Percentiles rank a stretch among this genome's conserved stretches.
These are phyloP conservation scores for Trypanosoma platydactyli DNA, from an alignment of 208 protist species.

Conservation along the genomic window DNA sequence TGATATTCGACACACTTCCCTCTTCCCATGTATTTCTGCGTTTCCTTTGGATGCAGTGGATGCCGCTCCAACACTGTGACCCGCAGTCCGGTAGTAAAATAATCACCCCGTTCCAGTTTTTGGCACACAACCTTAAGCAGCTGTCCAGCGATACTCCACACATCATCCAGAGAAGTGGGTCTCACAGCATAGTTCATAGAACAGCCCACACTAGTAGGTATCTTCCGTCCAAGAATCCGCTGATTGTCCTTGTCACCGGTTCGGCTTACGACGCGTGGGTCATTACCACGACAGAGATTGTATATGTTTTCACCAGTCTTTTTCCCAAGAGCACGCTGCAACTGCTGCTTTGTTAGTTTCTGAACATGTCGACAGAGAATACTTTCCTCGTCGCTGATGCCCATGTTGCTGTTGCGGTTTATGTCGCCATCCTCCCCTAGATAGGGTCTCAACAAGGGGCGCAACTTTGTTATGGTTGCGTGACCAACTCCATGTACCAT, in stretches of 20 bases:
- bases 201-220: slow-evolving; percentile 65
- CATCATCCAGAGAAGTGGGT: slow-evolving; percentile 50
- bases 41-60: slow-evolving; percentile 70
- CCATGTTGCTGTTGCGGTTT: neutral
- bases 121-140: slow-evolving; percentile 67
- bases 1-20: slow-evolving; percentile 83
- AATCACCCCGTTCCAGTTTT: slow-evolving; percentile 63
- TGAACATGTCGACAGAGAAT: slow-evolving; percentile 73
- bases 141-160: slow-evolving; percentile 63
- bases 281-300: slow-evolving; percentile 61
- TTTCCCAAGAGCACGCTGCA: slow-evolving; percentile 61
- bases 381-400: slow-evolving; percentile 21
- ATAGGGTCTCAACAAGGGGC: slow-evolving; percentile 31
- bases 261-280: slow-evolving; percentile 65
- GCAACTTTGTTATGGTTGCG: slow-evolving; percentile 61
- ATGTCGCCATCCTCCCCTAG: neutral
- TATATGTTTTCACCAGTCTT: slow-evolving; percentile 76
- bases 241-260: slow-evolving; percentile 80
- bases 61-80: slow-evolving; percentile 82
- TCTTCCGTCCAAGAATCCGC: slow-evolving; percentile 48
- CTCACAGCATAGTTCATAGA: slow-evolving; percentile 91
- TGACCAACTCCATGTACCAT: slow-evolving; percentile 73
- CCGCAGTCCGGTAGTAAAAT: slow-evolving; percentile 41
- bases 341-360: slow-evolving; percentile 39
- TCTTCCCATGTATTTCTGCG: slow-evolving; percentile 85